These are phyloP conservation scores for Trichoderma asperellum DNA, from an alignment of 2,329 filamentous ascomycete species.

Conservation along the genomic window DNA sequence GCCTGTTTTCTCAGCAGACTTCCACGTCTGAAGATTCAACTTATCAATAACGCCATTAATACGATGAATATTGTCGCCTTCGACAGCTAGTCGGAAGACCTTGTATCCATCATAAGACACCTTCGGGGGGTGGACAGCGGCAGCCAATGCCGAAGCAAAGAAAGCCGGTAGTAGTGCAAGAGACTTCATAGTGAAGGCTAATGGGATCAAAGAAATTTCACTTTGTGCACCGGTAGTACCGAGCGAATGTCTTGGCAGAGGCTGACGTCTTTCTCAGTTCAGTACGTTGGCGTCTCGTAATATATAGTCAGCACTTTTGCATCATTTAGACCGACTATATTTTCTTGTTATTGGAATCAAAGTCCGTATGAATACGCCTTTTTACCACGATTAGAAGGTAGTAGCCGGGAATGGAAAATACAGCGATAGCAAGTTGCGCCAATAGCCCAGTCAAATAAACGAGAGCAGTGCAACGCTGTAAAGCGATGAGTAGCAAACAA, in stretches of 20 bases:
- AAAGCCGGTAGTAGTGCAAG: conserved; percentile 30
- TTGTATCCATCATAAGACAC: conserved; percentile 51
- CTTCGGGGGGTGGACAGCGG: conserved; percentile 21
- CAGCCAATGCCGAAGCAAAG: conserved; percentile 30
- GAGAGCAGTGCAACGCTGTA: conserved; percentile 13
- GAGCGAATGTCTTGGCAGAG: not conserved
- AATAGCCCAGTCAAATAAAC: conserved; percentile 4
- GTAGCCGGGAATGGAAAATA: not conserved
- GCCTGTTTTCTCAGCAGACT: conserved; percentile 42
- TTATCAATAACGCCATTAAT: conserved; percentile 42
- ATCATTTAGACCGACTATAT: not conserved
- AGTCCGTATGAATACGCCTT: not conserved
- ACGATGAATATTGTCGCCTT: conserved; percentile 36
- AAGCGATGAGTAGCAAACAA: conserved; percentile 18
- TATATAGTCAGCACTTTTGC: conserved; percentile 9
- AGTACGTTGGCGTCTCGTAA: not conserved
- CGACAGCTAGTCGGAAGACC: conserved; percentile 49
- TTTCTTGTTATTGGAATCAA: not conserved
- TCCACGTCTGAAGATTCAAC: conserved; percentile 46
- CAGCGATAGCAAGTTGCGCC: conserved; percentile 9
- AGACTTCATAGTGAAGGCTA: conserved; percentile 31
- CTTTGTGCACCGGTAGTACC: conserved; percentile 11
- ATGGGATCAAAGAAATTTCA: not conserved
- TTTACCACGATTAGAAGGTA: conserved; percentile 22
- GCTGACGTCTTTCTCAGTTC: not conserved